phyloP scores from a whole-genome alignment of 208 protist species.

The Leishmania aethiopica region DNA sequence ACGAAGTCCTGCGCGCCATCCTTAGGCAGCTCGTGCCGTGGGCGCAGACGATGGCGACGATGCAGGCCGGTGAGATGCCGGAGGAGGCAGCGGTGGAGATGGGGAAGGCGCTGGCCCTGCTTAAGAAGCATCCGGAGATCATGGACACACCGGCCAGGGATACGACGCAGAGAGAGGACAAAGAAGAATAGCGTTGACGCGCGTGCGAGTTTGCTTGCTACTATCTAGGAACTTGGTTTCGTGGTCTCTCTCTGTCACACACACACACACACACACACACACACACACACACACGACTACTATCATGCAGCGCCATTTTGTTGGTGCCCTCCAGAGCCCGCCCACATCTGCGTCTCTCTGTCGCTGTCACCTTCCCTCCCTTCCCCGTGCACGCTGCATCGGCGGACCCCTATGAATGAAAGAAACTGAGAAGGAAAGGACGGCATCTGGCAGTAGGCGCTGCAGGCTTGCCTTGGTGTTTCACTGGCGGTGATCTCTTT shows the following conservation, averaged over 20 bases:
- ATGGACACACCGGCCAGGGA: not conserved
- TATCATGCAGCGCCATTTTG: constrained; percentile 1
- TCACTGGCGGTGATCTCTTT: not conserved
- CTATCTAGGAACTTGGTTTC: not conserved
- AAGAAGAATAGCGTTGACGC: not conserved
- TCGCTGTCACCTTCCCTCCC: not conserved
- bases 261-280: not conserved
- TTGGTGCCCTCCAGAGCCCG: not conserved
- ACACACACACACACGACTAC: not conserved
- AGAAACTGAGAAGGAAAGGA: not conserved
- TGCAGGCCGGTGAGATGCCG: not conserved
- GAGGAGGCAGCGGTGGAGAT: constrained; percentile 14
- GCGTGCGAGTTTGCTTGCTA: not conserved
- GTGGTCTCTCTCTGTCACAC: not conserved
- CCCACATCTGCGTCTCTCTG: not conserved
- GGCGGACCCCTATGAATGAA: not conserved
- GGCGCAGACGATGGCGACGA: constrained; percentile 8
- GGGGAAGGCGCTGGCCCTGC: not conserved
- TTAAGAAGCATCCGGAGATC: constrained; percentile 25
- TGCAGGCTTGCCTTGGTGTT: not conserved
- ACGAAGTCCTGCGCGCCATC: not conserved
- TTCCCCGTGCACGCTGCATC: not conserved
- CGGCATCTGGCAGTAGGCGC: not conserved
- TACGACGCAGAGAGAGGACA: not conserved
- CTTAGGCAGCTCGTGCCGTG: constrained; percentile 7